Conservation (phyloP, 495 filamentous ascomycete species). For the Hypoxylon lenormandii region DNA sequence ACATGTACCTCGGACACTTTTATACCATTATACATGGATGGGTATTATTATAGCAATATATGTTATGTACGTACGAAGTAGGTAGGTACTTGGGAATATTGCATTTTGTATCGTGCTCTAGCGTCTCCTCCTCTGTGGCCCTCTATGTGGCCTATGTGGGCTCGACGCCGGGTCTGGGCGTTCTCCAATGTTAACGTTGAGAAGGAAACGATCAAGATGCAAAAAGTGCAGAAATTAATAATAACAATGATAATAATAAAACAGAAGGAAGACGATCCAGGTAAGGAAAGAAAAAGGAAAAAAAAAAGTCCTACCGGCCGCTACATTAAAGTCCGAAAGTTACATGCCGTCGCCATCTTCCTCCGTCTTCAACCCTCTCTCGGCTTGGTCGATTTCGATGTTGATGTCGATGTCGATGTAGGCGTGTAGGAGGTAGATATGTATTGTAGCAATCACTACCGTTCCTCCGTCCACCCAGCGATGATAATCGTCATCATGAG, state of each 20-base stretch:
- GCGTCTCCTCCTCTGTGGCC: slow-evolving; percentile 16
- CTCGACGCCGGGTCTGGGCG: slow-evolving; percentile 33
- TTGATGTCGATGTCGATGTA: too few relatives aligned
- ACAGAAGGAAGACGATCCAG: too few relatives aligned
- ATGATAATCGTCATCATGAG: slow-evolving; percentile 47
- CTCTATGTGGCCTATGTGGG: slow-evolving; percentile 24
- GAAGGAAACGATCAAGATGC: not conserved
- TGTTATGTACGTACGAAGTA: slow-evolving; percentile 22
- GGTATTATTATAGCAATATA: slow-evolving; percentile 18
- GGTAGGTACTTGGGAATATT: slow-evolving; percentile 32
- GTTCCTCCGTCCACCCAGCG: slow-evolving; percentile 34
- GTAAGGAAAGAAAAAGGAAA: not conserved
- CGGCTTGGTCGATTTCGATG: too few relatives aligned
- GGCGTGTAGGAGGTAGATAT: too few relatives aligned
- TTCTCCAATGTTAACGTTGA: slow-evolving; percentile 21
- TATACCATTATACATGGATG: slow-evolving; percentile 13
- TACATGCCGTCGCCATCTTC: slow-evolving; percentile 27
- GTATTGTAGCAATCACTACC: slow-evolving; percentile 46
- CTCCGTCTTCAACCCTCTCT: slow-evolving; percentile 12
- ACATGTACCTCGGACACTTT: slow-evolving; percentile 19
- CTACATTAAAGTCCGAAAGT: slow-evolving; percentile 47
- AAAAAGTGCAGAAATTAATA: slow-evolving; percentile 5
- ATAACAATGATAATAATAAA: too few relatives aligned
- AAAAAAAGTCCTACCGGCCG: slow-evolving; percentile 37
- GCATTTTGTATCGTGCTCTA: slow-evolving; percentile 24